phyloP scores from a whole-genome alignment of 2,329 filamentous ascomycete genomes.

The Davidsoniella virescens region DNA sequence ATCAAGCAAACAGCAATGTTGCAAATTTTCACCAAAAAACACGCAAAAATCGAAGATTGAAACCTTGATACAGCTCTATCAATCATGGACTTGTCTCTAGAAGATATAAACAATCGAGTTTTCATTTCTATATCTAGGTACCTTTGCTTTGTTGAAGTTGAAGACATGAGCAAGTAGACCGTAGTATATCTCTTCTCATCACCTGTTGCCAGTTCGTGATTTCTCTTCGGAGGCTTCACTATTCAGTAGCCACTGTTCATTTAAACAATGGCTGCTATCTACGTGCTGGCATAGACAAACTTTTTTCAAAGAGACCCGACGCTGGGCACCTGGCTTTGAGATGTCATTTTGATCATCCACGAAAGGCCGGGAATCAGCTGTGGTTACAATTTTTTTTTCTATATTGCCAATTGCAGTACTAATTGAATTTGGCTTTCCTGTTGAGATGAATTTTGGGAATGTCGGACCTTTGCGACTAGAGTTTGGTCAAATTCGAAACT shows the following conservation, averaged over 20 bases:
- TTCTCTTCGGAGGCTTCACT: conserved; percentile 17
- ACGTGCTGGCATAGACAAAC: conserved; percentile 39
- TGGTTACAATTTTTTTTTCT: conserved; percentile 30
- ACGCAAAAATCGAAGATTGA: too few relatives aligned
- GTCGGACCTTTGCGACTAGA: too few relatives aligned
- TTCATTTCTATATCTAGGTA: too few relatives aligned
- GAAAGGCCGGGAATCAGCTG: conserved; percentile 43
- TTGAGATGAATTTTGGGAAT: background rate
- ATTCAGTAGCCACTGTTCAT: conserved; percentile 34
- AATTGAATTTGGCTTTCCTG: conserved; percentile 1
- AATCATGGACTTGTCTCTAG: too few relatives aligned
- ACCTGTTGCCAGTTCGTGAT: conserved; percentile 11
- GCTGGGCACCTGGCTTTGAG: conserved; percentile 40
- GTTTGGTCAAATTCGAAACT: too few relatives aligned
- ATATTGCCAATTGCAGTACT: background rate
- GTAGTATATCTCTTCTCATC: conserved; percentile 4
- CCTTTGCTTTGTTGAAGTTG: too few relatives aligned
- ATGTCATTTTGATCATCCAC: conserved; percentile 36
- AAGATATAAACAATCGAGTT: too few relatives aligned
- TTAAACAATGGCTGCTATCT: conserved; percentile 29
- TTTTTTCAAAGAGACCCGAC: conserved; percentile 26
- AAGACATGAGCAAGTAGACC: too few relatives aligned
- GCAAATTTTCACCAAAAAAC: too few relatives aligned
- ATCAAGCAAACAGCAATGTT: too few relatives aligned
- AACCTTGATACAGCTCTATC: too few relatives aligned